Base-by-base conservation (phyloP, 768 basidiomycete species). In the Pleurotus pulmonarius region DNA sequence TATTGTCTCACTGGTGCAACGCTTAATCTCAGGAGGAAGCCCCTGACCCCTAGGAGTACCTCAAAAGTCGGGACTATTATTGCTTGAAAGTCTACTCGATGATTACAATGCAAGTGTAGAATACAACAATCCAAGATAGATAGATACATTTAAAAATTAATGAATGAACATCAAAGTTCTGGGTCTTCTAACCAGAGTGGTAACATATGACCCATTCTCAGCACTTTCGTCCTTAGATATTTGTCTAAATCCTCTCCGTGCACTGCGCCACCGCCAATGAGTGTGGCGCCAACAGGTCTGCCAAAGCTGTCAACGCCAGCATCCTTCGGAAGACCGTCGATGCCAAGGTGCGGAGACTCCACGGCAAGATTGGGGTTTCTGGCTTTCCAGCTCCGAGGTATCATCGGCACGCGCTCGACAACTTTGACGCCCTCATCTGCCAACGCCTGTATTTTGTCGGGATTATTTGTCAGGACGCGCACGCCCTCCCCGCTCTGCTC, bases 161-260 rank as follows among this genome's bases (percentile, higher is more conserved):
- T 34, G 11, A 34, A 34, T 34, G 29, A 3, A 34, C 29, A 44
- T 53, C 20, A 53, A 41, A 61, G 60, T 24, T 64, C 65, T 43
- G 66, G 61, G 59, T 74, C 72, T 22, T 76, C 75, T 66, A 77
- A 67, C 75, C 74, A 76, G 53, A 88, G 66, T 29, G 87, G 84
- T 24, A 97, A 74, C 75, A 96, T 86, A 68, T 99, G 97, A 11
- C 97, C 97, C 97, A 99, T 99, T 58, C 89, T 81, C 67, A 93
- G 73, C n/a, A 98, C 86, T 70, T 99, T 99, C 39, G 97, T 98
- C 68, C 90, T 83, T 64, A 99, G 71, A 69, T 99, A 99, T 73
- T 89, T 93, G 65, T 98, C 94, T 64, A 99, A 70, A 65, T 99
- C 97, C 56, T 84, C 83, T 1, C 94, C 92, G 55, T 86, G 74